Percentiles rank a stretch among this genome's conserved stretches.
Conservation (phyloP, 108 stramenopile genomes). For the Pseudonitzschia multiseries region DNA sequence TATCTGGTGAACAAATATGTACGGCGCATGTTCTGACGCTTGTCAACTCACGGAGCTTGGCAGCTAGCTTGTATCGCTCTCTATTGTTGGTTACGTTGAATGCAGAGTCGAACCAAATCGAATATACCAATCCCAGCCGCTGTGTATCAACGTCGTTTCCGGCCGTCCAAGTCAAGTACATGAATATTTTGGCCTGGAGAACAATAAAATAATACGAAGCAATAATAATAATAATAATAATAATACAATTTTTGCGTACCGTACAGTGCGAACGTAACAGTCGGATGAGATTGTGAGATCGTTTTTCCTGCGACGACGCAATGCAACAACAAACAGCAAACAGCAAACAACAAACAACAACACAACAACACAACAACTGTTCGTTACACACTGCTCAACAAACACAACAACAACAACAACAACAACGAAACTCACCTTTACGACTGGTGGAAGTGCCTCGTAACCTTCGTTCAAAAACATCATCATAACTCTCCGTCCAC, state of each 20-base stretch:
- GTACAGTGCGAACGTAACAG: not conserved
- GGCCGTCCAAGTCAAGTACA: conserved; percentile 16
- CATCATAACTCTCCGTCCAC: conserved; percentile 17
- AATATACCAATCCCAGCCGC: conserved; percentile 5
- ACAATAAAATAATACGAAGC: not conserved
- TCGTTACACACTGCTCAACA: no score
- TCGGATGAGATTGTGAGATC: no score
- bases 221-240: not conserved
- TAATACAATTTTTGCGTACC: no score
- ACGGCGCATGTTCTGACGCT: not conserved
- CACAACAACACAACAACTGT: no score
- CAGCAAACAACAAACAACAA: no score
- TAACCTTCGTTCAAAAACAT: not conserved
- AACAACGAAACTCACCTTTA: conserved; percentile 10
- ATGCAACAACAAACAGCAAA: no score
- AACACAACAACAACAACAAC: no score
- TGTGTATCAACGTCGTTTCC: conserved; percentile 24
- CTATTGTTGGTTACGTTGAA: not conserved
- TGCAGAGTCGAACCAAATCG: not conserved
- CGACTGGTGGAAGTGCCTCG: not conserved
- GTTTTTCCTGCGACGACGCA: no score
- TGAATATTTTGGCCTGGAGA: not conserved
- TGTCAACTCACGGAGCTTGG: not conserved
- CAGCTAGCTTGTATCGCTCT: not conserved
- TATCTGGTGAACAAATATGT: conserved; percentile 6